Percentiles rank a stretch among this genome's conserved stretches.
These are phyloP conservation scores for Setomelanomma holmii DNA, from an alignment of 2,329 filamentous ascomycete genomes.

Conservation along the genomic window DNA sequence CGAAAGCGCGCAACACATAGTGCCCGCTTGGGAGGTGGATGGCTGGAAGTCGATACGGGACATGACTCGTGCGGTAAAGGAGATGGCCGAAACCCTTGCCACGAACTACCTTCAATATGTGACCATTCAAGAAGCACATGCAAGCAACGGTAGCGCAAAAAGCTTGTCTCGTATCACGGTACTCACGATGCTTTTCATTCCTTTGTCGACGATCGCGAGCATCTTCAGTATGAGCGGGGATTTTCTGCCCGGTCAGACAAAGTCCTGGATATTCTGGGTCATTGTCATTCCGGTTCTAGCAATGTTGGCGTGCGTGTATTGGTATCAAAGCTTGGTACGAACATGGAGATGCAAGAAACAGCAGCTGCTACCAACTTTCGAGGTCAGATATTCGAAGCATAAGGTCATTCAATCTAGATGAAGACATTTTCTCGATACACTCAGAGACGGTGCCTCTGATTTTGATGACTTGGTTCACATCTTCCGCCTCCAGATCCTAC, in stretches of 20 bases:
- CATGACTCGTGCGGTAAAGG: neutral
- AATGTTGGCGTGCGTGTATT: neutral
- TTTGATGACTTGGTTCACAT: no score
- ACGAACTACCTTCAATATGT: constrained; percentile 12
- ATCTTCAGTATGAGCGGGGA: constrained; percentile 14
- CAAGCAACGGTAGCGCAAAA: constrained; percentile 8
- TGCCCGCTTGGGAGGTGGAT: constrained; percentile 8
- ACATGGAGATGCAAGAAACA: neutral
- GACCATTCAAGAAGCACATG: constrained; percentile 14
- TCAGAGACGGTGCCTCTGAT: no score
- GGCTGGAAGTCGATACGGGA: constrained; percentile 12
- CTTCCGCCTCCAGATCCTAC: no score
- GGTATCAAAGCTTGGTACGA: neutral
- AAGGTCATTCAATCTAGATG: neutral
- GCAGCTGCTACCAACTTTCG: neutral
- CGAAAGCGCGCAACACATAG: neutral
- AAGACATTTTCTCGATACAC: no score
- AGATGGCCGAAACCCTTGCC: constrained; percentile 1
- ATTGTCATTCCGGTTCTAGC: constrained; percentile 4
- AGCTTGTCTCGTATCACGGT: constrained; percentile 9
- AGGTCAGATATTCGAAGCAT: neutral
- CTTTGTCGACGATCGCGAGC: constrained; percentile 8
- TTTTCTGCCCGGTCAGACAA: constrained; percentile 7
- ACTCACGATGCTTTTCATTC: constrained; percentile 15
- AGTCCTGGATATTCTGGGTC: constrained; percentile 13